Evolutionary conservation across 805 yeast species (phyloP).

Genomic region (Kodamaea restingae): DNA sequence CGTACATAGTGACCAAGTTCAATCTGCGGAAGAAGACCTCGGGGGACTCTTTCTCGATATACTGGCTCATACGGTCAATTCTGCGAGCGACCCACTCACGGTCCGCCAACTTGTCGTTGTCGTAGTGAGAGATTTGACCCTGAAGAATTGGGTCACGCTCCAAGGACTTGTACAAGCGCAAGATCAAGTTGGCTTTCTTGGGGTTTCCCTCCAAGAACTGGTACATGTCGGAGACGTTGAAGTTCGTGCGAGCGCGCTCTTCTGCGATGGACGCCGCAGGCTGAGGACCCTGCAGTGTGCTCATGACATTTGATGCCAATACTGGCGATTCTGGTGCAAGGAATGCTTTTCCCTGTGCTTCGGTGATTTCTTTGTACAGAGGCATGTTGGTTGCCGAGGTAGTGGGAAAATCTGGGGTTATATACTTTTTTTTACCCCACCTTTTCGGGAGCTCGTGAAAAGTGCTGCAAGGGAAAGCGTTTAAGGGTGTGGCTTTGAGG

Average conservation of each 20-base stretch:
- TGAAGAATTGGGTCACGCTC: slow-evolving; percentile 38
- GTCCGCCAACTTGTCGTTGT: slow-evolving; percentile 25
- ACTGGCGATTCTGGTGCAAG: not conserved
- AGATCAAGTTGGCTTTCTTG: slow-evolving; percentile 29
- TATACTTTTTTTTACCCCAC: slow-evolving; percentile 8
- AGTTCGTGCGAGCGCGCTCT: slow-evolving; percentile 31
- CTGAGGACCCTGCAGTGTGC: slow-evolving; percentile 17
- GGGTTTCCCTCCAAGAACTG: slow-evolving; percentile 38
- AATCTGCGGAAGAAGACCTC: slow-evolving; percentile 32
- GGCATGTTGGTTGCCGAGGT: slow-evolving; percentile 1
- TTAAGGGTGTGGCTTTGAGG: not conserved
- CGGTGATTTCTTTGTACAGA: not conserved
- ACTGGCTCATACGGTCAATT: slow-evolving; percentile 34
- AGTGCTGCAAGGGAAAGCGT: not conserved
- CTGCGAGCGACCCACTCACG: slow-evolving; percentile 31
- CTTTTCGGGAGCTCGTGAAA: slow-evolving; percentile 1
- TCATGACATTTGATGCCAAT: not conserved
- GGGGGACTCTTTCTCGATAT: slow-evolving; percentile 30
- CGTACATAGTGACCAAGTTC: slow-evolving; percentile 33
- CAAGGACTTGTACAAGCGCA: slow-evolving; percentile 28
- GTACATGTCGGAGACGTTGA: slow-evolving; percentile 38
- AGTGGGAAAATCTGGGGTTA: slow-evolving; percentile 4
- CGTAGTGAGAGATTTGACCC: slow-evolving; percentile 30
- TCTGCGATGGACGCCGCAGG: slow-evolving; percentile 31
- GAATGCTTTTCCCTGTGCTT: slow-evolving; percentile 5